A percentile compares a stretch with the other conserved stretches of the same genome.
Evolutionary conservation across 345 rosid species (phyloP).

Genomic region (Salix suchowensis): DNA sequence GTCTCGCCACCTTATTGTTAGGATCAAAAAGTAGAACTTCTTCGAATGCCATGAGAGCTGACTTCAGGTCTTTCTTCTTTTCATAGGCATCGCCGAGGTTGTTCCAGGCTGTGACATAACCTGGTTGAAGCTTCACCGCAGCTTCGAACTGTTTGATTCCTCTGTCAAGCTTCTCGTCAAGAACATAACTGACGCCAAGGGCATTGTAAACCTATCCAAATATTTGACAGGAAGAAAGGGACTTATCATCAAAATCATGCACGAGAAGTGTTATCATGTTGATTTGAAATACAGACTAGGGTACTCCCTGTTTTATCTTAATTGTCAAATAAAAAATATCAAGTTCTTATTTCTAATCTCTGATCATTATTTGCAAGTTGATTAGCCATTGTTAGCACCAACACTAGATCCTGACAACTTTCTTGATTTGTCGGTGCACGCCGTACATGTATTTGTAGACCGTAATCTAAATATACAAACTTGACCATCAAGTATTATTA

Average conservation of each 20-base stretch:
- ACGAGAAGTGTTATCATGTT: not conserved
- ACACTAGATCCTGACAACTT: not conserved
- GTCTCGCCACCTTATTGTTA: constrained; percentile 77
- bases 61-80: constrained; percentile 69
- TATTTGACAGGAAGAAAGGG: not conserved
- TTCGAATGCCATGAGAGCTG: constrained; percentile 89
- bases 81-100: constrained; percentile 96
- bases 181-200: constrained; percentile 68
- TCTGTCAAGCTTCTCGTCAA: constrained; percentile 78
- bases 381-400: no score
- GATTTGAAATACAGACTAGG: not conserved
- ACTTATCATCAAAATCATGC: not conserved
- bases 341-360: not conserved
- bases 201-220: constrained; percentile 49
- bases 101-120: constrained; percentile 97
- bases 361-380: not conserved
- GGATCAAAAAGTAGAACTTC: constrained; percentile 91
- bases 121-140: constrained; percentile 87
- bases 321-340: not conserved
- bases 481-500: no score
- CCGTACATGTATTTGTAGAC: not conserved
- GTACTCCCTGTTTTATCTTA: not conserved
- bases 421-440: not conserved
- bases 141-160: constrained; percentile 77
- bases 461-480: not conserved